phyloP scores from a whole-genome alignment of 805 yeast species.

The Spathaspora sp. region DNA sequence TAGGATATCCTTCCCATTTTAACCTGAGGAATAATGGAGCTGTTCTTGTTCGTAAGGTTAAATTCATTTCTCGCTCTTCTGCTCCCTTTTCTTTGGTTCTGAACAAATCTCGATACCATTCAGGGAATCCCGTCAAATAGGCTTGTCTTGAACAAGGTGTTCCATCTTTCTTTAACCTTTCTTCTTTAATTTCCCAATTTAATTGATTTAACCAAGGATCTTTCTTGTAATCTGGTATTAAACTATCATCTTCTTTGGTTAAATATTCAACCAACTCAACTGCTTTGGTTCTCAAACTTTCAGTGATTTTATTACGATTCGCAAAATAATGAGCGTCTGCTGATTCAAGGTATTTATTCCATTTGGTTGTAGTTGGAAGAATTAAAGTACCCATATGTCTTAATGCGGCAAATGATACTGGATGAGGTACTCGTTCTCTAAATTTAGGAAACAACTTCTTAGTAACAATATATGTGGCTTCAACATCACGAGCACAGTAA shows the following conservation, averaged over 20 bases:
- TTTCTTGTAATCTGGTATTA: constrained; percentile 31
- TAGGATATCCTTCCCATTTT: constrained; percentile 82
- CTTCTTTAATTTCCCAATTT: constrained; percentile 75
- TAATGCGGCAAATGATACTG: constrained; percentile 88
- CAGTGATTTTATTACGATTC: constrained; percentile 53
- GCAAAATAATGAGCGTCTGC: constrained; percentile 68
- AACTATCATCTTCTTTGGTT: constrained; percentile 26
- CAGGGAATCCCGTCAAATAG: constrained; percentile 85
- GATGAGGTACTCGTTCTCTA: constrained; percentile 75
- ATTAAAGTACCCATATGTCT: constrained; percentile 69
- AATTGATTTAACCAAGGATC: constrained; percentile 93
- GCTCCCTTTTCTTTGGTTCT: constrained; percentile 19
- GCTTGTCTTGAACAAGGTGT: constrained; percentile 65
- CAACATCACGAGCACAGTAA: constrained; percentile 86
- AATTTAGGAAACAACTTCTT: constrained; percentile 68
- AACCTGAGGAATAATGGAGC: constrained; percentile 74
- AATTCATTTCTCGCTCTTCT: constrained; percentile 45
- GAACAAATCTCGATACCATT: constrained; percentile 76
- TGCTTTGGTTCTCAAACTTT: constrained; percentile 57
- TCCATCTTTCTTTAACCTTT: constrained; percentile 64
- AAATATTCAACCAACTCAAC: constrained; percentile 47
- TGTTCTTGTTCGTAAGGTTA: constrained; percentile 70
- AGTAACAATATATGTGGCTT: constrained; percentile 68
- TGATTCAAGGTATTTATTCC: constrained; percentile 68
- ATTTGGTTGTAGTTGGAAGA: constrained; percentile 69